phyloP scores from a whole-genome alignment of 2,329 filamentous ascomycete genomes.

The Venturia pyrina region DNA sequence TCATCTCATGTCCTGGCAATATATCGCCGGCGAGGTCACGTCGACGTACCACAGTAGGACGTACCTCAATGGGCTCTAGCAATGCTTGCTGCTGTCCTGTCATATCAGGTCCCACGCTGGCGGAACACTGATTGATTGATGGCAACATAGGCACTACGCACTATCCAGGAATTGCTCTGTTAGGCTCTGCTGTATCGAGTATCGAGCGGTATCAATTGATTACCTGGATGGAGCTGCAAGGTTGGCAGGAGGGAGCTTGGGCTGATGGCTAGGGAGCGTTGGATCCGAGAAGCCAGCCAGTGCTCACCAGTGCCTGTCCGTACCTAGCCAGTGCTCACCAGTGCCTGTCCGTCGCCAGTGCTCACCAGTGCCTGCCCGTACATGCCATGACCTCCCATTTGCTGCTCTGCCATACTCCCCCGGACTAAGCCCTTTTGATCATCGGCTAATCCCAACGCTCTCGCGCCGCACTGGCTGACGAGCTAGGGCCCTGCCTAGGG shows the following conservation, averaged over 20 bases:
- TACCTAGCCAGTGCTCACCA: no score
- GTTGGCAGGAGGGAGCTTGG: neutral
- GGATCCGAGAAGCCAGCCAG: neutral
- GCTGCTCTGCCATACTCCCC: neutral
- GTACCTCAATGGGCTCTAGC: neutral
- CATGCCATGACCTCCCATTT: slow-evolving; percentile 1
- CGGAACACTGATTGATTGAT: neutral
- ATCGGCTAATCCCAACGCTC: neutral
- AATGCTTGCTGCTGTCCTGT: neutral
- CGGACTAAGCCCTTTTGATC: neutral
- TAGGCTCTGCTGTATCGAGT: neutral
- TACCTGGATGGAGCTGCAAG: neutral
- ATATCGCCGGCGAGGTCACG: neutral
- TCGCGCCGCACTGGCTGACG: neutral
- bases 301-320: no score
- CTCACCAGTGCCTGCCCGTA: neutral
- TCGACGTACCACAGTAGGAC: neutral
- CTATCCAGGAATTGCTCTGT: neutral
- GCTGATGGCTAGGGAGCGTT: neutral
- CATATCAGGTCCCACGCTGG: neutral
- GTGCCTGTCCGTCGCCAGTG: no score
- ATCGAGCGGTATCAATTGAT: neutral
- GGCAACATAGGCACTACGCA: neutral
- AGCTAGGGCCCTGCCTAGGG: no score
- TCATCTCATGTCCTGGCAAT: neutral